Evolutionary conservation across 495 filamentous ascomycete species (phyloP), one percentile per base, ranked within the genome.

Genomic region (Chaetomium cochliodes): DNA sequence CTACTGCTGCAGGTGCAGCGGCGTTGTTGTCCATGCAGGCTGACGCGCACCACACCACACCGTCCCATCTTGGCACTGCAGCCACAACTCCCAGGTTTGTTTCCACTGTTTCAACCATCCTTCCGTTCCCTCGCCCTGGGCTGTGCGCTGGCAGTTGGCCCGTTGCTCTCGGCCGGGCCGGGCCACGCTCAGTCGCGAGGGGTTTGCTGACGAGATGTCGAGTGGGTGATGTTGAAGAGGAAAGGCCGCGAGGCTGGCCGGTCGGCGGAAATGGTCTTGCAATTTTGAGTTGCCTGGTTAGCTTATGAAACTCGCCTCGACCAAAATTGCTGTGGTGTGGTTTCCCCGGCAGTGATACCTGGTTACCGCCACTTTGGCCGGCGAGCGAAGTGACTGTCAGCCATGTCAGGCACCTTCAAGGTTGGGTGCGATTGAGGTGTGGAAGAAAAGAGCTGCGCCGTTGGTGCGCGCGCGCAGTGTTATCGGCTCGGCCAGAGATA

Each of bases 11-110:
- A 47, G 9, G 44, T 47, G 46, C 23, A 46, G 22, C 18, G 25
- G 56, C 33, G 37, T 42, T 46, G 56, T 30, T 60, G 57, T 9
- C 41, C 26, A 60, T 51, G 58, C 58, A 60, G 11, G 58, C 46
- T 60, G 58, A 51, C 58, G 58, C 47, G 57, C 23, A 20, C 42
- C 23, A 23, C 20, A 1, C 20, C n/a, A 6, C 46, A 39, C n/a
- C 46, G 28, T n/a, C 58, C 25, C 18, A 22, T 33, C 44, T 60
- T 37, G 26, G 26, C 25, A 25, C 23, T 39, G 58, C 25, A 51
- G 58, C 46, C 58, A 25, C 28, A 42, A 2, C 9, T 37, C 5
- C 33, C 33, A 5, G 33, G 8, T 25, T 25, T 49, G 18, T 39
- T 49, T 22, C 26, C 15, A 15, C 37, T 22, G 2, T 22, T 46